phyloP scores from a whole-genome alignment of 2,329 filamentous ascomycete genomes.

The Orbilia blumenaviensis region DNA sequence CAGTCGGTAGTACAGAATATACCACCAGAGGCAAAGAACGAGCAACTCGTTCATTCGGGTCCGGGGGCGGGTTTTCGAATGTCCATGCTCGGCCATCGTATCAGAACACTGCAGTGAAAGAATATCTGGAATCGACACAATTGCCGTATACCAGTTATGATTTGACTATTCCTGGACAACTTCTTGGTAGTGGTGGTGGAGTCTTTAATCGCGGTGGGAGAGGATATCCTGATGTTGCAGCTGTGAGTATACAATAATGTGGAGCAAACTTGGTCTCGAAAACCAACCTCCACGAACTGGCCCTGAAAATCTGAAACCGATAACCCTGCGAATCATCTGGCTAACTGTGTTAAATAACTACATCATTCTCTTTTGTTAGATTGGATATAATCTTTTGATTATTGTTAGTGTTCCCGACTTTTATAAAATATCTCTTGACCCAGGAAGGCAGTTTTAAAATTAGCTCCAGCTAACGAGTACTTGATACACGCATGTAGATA shows the following conservation, averaged over 20 bases:
- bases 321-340: too few species aligned
- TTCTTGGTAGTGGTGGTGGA: conserved; percentile 60
- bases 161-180: conserved; percentile 58
- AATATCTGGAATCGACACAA: conserved; percentile 61
- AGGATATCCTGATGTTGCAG: conserved; percentile 66
- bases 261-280: too few species aligned
- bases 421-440: neutral
- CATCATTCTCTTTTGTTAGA: conserved; percentile 48
- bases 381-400: conserved; percentile 59
- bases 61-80: conserved; percentile 65
- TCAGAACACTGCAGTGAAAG: conserved; percentile 62
- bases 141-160: conserved; percentile 54
- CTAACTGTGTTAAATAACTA: conserved; percentile 57
- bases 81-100: conserved; percentile 63
- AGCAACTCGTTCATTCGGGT: conserved; percentile 59
- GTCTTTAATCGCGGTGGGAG: conserved; percentile 64
- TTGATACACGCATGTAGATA: neutral
- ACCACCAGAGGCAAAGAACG: conserved; percentile 53
- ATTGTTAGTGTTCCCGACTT: neutral
- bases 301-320: too few species aligned
- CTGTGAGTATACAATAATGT: conserved; percentile 62
- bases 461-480: neutral
- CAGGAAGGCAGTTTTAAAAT: too few species aligned
- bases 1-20: conserved; percentile 62
- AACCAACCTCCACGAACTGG: neutral